These are phyloP conservation scores for Phytophthora multivora DNA, from an alignment of 352 stramenopile genomes.

Conservation along the genomic window DNA sequence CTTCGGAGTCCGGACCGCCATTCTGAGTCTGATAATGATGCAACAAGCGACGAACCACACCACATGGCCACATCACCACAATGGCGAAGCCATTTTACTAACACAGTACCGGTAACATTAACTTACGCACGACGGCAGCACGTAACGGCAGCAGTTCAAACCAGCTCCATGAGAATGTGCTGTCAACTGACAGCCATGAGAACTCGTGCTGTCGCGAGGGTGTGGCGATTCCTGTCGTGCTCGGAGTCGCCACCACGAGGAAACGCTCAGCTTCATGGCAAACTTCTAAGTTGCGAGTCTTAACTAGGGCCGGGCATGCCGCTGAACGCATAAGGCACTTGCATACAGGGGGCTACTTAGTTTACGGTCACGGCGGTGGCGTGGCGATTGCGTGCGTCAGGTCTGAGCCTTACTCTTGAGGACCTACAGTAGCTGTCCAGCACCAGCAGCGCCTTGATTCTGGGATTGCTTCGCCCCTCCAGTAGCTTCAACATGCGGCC, in stretches of 20 bases:
- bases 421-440: constrained; percentile 5
- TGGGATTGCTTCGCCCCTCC: not conserved
- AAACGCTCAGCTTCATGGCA: constrained; percentile 8
- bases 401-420: not conserved
- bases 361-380: constrained; percentile 10
- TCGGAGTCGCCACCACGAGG: constrained; percentile 10
- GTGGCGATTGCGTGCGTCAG: constrained; percentile 6
- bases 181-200: constrained; percentile 11
- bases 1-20: not conserved
- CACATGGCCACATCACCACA: constrained; percentile 1
- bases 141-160: constrained; percentile 4
- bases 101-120: constrained; percentile 7
- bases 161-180: constrained; percentile 6
- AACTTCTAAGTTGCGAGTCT: not conserved
- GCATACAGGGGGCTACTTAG: not conserved
- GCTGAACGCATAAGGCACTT: not conserved
- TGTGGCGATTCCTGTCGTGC: constrained; percentile 18
- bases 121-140: constrained; percentile 9
- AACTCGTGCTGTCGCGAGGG: constrained; percentile 20
- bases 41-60: constrained; percentile 3
- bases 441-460: constrained; percentile 1
- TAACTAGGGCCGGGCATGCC: not conserved
- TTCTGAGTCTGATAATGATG: constrained; percentile 11
- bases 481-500: constrained; percentile 17
- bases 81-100: constrained; percentile 10